phyloP scores from a whole-genome alignment of 2,329 filamentous ascomycete species.

The Cryoendolithus antarcticus region DNA sequence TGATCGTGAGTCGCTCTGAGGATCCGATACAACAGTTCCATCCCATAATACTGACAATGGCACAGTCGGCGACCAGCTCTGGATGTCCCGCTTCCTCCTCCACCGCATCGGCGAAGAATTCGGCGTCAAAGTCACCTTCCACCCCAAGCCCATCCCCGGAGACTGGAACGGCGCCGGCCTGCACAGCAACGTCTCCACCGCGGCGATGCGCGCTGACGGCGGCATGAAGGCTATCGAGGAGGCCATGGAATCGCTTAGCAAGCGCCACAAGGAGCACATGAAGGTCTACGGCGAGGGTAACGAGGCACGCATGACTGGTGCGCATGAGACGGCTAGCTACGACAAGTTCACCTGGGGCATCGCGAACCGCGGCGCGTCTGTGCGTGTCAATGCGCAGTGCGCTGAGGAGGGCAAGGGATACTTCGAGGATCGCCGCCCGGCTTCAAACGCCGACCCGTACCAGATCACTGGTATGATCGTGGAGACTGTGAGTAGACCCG shows the following conservation, averaged over 20 bases:
- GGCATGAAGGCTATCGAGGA: slow-evolving; percentile 90
- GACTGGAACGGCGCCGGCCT: slow-evolving; percentile 96
- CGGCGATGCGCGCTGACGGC: slow-evolving; percentile 76
- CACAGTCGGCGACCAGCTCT: slow-evolving; percentile 86
- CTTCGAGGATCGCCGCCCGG: slow-evolving; percentile 60
- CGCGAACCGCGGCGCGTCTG: slow-evolving; percentile 87
- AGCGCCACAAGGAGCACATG: slow-evolving; percentile 49
- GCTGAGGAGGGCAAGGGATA: slow-evolving; percentile 87
- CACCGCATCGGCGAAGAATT: slow-evolving; percentile 92
- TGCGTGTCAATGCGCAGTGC: slow-evolving; percentile 78
- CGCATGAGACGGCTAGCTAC: slow-evolving; percentile 87
- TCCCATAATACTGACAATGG: not conserved
- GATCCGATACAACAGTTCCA: too few relatives aligned
- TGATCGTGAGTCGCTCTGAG: slow-evolving; percentile 44
- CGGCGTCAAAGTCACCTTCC: slow-evolving; percentile 85
- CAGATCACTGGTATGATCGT: slow-evolving; percentile 72
- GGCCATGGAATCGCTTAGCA: slow-evolving; percentile 48
- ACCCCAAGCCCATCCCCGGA: slow-evolving; percentile 89
- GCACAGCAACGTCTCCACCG: slow-evolving; percentile 86
- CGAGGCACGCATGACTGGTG: slow-evolving; percentile 81
- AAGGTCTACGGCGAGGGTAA: slow-evolving; percentile 94
- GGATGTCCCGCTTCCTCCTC: slow-evolving; percentile 82
- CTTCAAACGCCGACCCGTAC: slow-evolving; percentile 80
- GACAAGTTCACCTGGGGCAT: slow-evolving; percentile 90
- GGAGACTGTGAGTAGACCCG: slow-evolving; percentile 43